Evolutionary conservation across 768 basidiomycete species (phyloP), one percentile per base, ranked within the genome.

Genomic region (Nidularia pulvinata): DNA sequence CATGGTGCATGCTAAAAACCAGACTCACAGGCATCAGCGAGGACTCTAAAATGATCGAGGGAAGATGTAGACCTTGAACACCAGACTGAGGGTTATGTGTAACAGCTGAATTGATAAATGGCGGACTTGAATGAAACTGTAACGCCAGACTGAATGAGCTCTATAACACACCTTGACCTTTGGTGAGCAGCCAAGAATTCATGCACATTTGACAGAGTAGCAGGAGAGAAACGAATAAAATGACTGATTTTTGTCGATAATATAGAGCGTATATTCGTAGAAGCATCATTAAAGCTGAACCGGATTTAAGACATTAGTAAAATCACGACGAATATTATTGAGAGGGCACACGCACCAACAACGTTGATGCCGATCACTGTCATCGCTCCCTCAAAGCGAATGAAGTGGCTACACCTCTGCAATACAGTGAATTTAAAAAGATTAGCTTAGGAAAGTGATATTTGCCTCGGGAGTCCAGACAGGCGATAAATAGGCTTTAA

Each of bases 161-260:
- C 30, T n/a, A 36, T 13, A 25, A 22, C n/a, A 46, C 39, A 87
- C 86, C 69, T 69, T 74, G 57, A 0, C 76, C 84, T 13, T 66
- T 57, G 30, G 73, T 72, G 16, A 88, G 68, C n/a, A 88, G 66
- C 79, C 79, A 86, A 1, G 73, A 71, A 54, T 82, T 84, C 57
- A 81, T 62, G 3, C 59, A 65, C n/a, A 79, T 69, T 65, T 81
- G 78, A 33, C 75, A 50, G 9, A 75, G 6, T 39, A 83, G 73
- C 7, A 86, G 48, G 46, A 61, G 7, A 51, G 66, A 61, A 51
- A 72, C 57, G n/a, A 58, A 32, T 54, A 60, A 56, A 51, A 67
- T 56, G 33, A 74, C 63, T 62, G 64, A 65, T 50, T 61, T 63
- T 13, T 70, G 67, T 25, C 60, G 55, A 11, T 68, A 64, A 52